Evolutionary conservation across 2,329 filamentous ascomycete genomes (phyloP).

Genomic region (Colletotrichum chrysophilum): DNA sequence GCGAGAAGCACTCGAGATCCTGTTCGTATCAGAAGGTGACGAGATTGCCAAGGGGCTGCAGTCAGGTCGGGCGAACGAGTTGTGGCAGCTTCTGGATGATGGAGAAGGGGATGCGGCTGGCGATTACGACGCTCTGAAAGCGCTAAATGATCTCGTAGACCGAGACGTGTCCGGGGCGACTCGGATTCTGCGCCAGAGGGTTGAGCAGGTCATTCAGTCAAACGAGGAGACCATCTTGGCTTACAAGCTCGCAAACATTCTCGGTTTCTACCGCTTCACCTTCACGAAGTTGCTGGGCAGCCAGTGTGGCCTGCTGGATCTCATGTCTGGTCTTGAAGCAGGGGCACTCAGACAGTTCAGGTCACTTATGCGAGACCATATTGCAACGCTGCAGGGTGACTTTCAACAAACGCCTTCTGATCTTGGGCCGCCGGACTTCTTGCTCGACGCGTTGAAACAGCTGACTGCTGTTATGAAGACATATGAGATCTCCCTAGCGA

Average conservation of each 20-base stretch:
- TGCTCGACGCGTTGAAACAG: slow-evolving; percentile 80
- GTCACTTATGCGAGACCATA: slow-evolving; percentile 79
- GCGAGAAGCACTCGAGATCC: slow-evolving; percentile 85
- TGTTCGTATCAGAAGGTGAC: slow-evolving; percentile 90
- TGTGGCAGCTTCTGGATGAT: slow-evolving; percentile 74
- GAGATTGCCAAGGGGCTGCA: slow-evolving; percentile 85
- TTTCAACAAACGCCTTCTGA: slow-evolving; percentile 74
- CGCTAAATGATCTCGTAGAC: slow-evolving; percentile 85
- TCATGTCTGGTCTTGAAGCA: slow-evolving; percentile 71
- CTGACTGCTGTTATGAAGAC: slow-evolving; percentile 82
- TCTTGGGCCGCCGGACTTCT: slow-evolving; percentile 78
- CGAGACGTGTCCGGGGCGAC: slow-evolving; percentile 83
- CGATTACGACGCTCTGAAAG: slow-evolving; percentile 80
- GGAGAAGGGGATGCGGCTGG: slow-evolving; percentile 57
- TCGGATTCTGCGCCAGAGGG: slow-evolving; percentile 83
- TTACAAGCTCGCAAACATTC: slow-evolving; percentile 88
- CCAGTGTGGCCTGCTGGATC: slow-evolving; percentile 71
- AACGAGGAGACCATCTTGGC: slow-evolving; percentile 89
- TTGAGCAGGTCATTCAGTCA: slow-evolving; percentile 90
- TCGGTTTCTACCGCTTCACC: slow-evolving; percentile 87
- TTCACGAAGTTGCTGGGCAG: slow-evolving; percentile 80
- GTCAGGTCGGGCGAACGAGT: slow-evolving; percentile 79
- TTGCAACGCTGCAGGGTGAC: slow-evolving; percentile 75
- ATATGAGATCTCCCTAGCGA: slow-evolving; percentile 80
- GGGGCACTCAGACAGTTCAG: slow-evolving; percentile 85